These are phyloP conservation scores for Penicillium ucsense DNA, from an alignment of 495 filamentous ascomycete species.

Conservation along the genomic window DNA sequence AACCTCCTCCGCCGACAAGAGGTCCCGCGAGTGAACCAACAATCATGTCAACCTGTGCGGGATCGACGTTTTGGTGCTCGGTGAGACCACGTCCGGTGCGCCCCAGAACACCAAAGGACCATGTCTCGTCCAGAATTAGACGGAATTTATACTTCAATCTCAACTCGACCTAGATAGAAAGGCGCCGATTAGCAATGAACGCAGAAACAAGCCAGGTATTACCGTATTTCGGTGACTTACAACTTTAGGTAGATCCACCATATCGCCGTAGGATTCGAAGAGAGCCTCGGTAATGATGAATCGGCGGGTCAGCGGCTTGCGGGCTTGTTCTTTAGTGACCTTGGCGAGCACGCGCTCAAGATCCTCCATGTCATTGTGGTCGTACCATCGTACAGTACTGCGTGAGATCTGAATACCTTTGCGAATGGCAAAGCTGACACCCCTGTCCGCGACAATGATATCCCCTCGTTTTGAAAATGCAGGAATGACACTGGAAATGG, in stretches of 20 bases:
- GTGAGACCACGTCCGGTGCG: constrained; percentile 84
- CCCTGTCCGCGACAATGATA: constrained; percentile 95
- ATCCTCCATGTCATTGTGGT: constrained; percentile 94
- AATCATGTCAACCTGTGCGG: constrained; percentile 87
- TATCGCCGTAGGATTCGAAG: constrained; percentile 85
- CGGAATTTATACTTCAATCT: constrained; percentile 95
- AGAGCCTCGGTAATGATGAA: constrained; percentile 96
- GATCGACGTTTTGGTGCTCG: constrained; percentile 92
- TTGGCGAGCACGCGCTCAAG: constrained; percentile 77
- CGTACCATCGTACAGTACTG: constrained; percentile 85
- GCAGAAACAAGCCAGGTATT: background rate
- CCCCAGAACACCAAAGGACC: constrained; percentile 90
- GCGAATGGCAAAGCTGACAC: constrained; percentile 86
- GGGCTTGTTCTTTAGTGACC: constrained; percentile 75
- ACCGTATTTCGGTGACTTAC: constrained; percentile 37
- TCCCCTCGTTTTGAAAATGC: constrained; percentile 95
- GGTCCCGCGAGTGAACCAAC: constrained; percentile 85
- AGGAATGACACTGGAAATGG: constrained; percentile 88
- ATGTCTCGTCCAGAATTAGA: constrained; percentile 92
- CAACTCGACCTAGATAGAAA: constrained; percentile 62
- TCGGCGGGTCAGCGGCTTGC: constrained; percentile 79
- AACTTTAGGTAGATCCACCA: constrained; percentile 72
- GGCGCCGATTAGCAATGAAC: background rate
- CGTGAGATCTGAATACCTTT: constrained; percentile 90
- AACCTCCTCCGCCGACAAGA: constrained; percentile 85